Evolutionary conservation across 345 rosid genomes (phyloP), one percentile per base, ranked within the genome.

Genomic region (Brassica carinata): DNA sequence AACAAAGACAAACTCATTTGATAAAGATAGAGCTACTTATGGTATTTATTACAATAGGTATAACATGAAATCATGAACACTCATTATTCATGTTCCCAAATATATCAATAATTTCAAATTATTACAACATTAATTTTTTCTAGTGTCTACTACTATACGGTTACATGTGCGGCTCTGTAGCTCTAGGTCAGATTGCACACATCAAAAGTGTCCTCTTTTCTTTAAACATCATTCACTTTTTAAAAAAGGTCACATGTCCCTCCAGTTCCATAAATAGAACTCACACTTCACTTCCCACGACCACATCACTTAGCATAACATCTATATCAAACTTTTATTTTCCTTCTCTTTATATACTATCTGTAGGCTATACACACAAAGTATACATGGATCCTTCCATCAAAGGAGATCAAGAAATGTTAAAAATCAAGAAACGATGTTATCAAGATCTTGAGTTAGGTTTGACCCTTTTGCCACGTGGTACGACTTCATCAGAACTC

Each of bases 381-480:
- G 58, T 17, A 29, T 14, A 3, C 51, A 81, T 81, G 81, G 77
- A 76, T 76, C 8, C 72, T 8, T 75, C 66, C 30, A 51, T 26
- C 76, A 80, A 27, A 23, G 61, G 19, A 75, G 62, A 69, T 43
- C 33, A 73, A 51, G 73, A 74, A 31, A 61, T 74, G 78, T 72
- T 33, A 9, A 48, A 59, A 65, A 8, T 18, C 61, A 74, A 34
- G 67, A 75, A 80, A 75, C 79, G 36, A 64, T 9, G 31, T 17
- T 61, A 76, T 71, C 77, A 79, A 17, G 74, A 71, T 74, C 87
- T 89, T 40, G 85, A 77, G 17, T 85, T 94, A 83, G 94, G 90
- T 82, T 93, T 92, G 66, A 85, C 87, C 72, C 87, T 92, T 71
- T 86, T 84, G 23, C 78, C 82, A 67, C 85, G 64, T 43, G 88